Conservation (phyloP, 1,139 yeast species). For the Nakaseomyces nivariensis region DNA sequence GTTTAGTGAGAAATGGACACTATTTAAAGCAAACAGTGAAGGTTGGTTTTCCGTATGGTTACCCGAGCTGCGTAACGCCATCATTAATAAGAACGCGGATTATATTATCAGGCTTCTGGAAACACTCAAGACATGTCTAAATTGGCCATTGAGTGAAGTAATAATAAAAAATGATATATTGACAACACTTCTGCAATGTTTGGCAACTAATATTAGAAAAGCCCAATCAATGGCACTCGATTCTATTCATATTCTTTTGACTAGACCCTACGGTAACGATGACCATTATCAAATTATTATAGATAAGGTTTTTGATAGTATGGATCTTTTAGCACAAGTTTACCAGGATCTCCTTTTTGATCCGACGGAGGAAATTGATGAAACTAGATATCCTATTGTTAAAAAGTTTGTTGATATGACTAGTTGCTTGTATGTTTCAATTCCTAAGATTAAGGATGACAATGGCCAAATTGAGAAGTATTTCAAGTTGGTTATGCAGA, state of each 20-base stretch:
- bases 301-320: constrained; percentile 72
- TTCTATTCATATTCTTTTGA: constrained; percentile 79
- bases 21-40: constrained; percentile 53
- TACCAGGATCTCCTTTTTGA: constrained; percentile 55
- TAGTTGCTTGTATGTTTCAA: constrained; percentile 66
- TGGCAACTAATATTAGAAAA: constrained; percentile 51
- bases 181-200: constrained; percentile 52
- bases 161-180: constrained; percentile 60
- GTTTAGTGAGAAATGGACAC: constrained; percentile 50
- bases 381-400: constrained; percentile 61
- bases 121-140: constrained; percentile 79
- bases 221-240: constrained; percentile 81
- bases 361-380: constrained; percentile 68
- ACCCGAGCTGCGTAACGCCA: constrained; percentile 46
- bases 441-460: constrained; percentile 27
- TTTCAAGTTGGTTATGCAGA: constrained; percentile 61
- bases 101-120: constrained; percentile 63
- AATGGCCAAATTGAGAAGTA: constrained; percentile 38
- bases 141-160: constrained; percentile 80
- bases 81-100: constrained; percentile 33
- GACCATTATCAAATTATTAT: constrained; percentile 74
- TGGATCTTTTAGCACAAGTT: constrained; percentile 54
- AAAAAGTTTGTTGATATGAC: constrained; percentile 92
- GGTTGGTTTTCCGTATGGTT: constrained; percentile 91
- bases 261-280: constrained; percentile 60